A percentile compares a stretch with the other conserved stretches of the same genome.
These are phyloP conservation scores for Paratinospora sagittata DNA, from an alignment of 164 flowering plant species.

Conservation along the genomic window DNA sequence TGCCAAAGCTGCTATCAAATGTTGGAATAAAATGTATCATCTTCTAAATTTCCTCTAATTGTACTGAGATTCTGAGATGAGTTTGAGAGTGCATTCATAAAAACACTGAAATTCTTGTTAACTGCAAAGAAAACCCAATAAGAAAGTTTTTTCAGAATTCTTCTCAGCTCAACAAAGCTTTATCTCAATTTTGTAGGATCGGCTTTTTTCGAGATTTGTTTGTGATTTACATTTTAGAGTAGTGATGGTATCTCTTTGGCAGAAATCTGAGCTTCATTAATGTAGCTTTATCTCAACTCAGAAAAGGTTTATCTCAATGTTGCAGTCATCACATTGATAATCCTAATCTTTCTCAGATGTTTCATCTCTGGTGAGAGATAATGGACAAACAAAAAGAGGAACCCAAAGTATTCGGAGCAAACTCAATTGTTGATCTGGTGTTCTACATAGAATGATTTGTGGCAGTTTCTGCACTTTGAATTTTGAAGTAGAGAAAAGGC, in stretches of 20 bases:
- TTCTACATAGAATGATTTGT: background rate
- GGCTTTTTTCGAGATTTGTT: background rate
- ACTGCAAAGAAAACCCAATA: background rate
- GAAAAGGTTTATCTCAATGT: too few relatives aligned
- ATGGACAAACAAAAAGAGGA: too few relatives aligned
- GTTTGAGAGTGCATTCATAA: background rate
- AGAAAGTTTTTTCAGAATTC: background rate
- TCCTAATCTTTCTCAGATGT: too few relatives aligned
- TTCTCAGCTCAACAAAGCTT: background rate
- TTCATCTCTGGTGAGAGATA: too few relatives aligned
- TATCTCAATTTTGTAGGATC: background rate
- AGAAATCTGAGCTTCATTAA: background rate
- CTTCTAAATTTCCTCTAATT: too few relatives aligned
- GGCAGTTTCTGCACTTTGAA: background rate
- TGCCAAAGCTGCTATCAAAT: background rate
- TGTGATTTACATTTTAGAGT: background rate
- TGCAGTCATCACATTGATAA: too few relatives aligned
- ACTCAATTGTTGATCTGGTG: too few relatives aligned
- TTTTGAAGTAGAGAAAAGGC: background rate
- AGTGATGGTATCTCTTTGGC: background rate
- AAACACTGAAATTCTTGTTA: background rate
- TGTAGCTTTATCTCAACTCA: background rate
- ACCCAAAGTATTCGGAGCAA: too few relatives aligned
- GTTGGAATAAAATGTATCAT: background rate
- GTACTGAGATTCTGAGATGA: background rate